Conservation (phyloP, 2,329 filamentous ascomycete genomes). For the Cladosporium sp. region DNA sequence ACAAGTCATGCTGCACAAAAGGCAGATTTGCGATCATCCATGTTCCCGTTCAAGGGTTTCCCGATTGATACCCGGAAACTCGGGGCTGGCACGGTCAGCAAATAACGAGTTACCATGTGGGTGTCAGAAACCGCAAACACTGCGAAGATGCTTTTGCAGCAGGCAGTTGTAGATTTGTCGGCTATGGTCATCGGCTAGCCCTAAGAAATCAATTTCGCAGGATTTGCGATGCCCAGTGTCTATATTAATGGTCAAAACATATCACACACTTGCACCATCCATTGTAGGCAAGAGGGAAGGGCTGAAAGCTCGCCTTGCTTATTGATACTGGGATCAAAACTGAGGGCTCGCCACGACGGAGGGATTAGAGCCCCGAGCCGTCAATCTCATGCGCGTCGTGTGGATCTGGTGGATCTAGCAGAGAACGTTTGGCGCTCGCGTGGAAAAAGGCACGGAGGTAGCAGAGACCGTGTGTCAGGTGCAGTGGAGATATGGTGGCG, state of each 20-base stretch:
- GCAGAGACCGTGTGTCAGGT: background rate
- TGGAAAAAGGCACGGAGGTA: background rate
- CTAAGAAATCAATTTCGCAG: no score
- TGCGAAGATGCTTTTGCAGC: no score
- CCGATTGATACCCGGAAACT: background rate
- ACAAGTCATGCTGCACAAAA: background rate
- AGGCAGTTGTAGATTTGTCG: no score
- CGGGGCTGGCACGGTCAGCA: background rate
- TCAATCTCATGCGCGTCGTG: background rate
- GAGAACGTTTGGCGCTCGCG: conserved; percentile 7
- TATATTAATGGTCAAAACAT: no score
- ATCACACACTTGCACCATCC: no score
- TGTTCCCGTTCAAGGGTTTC: background rate
- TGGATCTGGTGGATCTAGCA: conserved; percentile 2
- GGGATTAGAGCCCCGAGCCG: background rate
- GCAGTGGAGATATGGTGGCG: background rate
- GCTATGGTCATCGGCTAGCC: no score
- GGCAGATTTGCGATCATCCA: background rate
- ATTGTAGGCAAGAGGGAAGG: background rate
- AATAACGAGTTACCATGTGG: background rate
- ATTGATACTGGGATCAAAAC: background rate
- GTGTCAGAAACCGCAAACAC: no score
- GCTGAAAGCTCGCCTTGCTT: background rate
- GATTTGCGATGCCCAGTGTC: no score
- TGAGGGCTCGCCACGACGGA: background rate